Conservation (phyloP, 257 asterid species). For the Solanum sejunctum region DNA sequence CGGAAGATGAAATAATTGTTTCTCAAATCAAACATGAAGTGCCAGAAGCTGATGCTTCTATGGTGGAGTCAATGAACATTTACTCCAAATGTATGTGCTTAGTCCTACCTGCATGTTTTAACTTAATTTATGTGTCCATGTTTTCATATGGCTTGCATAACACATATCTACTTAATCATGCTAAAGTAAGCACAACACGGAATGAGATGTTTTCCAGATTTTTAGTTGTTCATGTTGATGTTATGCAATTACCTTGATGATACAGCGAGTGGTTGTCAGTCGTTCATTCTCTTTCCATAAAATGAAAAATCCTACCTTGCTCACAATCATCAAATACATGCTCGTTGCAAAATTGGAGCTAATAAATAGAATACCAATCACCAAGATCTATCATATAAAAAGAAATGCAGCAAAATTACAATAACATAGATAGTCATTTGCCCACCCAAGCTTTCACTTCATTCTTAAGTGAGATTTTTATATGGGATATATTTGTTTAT, state of each 20-base stretch:
- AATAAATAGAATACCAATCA: not conserved
- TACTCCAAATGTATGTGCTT: constrained; percentile 30
- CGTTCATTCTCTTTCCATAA: not conserved
- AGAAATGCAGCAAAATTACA: not conserved
- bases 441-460: not conserved
- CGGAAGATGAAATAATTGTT: constrained; percentile 48
- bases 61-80: constrained; percentile 34
- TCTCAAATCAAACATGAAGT: constrained; percentile 29
- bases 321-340: not conserved
- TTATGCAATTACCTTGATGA: not conserved
- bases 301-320: not conserved
- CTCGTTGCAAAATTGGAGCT: not conserved
- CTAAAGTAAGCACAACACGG: not conserved
- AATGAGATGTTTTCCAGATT: not conserved
- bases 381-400: not conserved
- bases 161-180: not conserved
- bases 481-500: not conserved
- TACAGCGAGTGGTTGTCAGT: not conserved
- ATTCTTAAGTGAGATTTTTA: not conserved
- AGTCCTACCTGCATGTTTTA: not conserved
- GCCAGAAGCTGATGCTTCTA: constrained; percentile 43
- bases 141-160: not conserved
- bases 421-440: not conserved
- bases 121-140: not conserved
- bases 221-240: not conserved